phyloP scores from a whole-genome alignment of 257 asterid species.

The Solanum piurae region DNA sequence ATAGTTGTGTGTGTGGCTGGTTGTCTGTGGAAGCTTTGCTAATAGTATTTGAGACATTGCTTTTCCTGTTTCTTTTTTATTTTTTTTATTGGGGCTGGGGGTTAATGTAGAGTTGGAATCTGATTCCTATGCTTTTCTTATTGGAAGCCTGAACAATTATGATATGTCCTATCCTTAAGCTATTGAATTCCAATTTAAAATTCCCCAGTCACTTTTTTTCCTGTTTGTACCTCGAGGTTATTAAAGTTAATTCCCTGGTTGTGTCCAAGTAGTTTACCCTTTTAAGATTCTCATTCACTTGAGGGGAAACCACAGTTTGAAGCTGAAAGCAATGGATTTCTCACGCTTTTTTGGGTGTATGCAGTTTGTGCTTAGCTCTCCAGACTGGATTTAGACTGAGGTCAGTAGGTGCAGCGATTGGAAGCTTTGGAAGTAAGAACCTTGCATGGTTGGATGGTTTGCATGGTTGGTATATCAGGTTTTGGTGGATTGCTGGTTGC shows the following conservation, averaged over 20 bases:
- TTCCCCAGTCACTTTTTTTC: not conserved
- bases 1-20: not conserved
- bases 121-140: not conserved
- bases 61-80: not conserved
- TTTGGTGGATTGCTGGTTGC: slow-evolving; percentile 27
- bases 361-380: slow-evolving; percentile 75
- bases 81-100: not conserved
- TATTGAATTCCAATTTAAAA: not conserved
- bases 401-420: slow-evolving; percentile 41
- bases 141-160: not conserved
- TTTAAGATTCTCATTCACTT: not conserved
- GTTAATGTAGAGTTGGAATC: not conserved
- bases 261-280: not conserved
- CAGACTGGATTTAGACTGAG: slow-evolving; percentile 50
- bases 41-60: not conserved
- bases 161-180: not conserved
- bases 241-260: not conserved
- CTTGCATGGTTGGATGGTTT: slow-evolving; percentile 39
- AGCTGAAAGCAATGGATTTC: not conserved
- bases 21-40: not conserved
- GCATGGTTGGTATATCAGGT: slow-evolving; percentile 17
- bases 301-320: not conserved
- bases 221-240: not conserved
- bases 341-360: not conserved
- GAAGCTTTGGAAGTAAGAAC: slow-evolving; percentile 31